Conservation (phyloP, 2,329 filamentous ascomycete genomes). For the Chaetomium strumarium region DNA sequence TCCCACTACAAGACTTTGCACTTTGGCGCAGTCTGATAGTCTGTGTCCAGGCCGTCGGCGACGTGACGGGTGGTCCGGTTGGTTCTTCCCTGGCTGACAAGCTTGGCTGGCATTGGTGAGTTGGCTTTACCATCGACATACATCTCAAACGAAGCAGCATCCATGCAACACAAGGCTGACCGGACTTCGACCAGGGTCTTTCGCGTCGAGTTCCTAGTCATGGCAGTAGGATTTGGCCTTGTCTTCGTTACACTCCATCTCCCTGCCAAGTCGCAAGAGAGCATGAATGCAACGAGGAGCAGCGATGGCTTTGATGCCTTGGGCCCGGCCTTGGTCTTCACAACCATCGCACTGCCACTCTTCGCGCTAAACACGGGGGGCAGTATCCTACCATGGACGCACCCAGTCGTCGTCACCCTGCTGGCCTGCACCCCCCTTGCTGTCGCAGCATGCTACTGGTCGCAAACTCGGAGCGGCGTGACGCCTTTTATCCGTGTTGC, state of each 20-base stretch:
- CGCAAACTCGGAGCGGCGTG: not conserved
- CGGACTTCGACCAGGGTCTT: not conserved
- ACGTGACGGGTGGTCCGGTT: not conserved
- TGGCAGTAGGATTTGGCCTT: not conserved
- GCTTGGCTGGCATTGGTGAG: not conserved
- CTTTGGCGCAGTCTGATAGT: not conserved
- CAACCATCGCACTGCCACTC: not conserved
- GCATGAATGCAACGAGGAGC: not conserved
- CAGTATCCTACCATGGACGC: not conserved
- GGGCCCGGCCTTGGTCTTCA: not conserved
- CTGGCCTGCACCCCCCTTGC: not conserved
- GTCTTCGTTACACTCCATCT: not conserved
- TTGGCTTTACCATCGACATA: not conserved
- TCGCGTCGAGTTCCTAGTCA: not conserved
- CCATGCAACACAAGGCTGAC: not conserved
- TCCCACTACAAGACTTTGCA: not conserved
- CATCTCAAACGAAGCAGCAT: not conserved
- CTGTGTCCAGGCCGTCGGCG: not conserved
- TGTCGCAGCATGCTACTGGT: not conserved
- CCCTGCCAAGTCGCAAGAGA: not conserved
- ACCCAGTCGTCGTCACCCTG: not conserved
- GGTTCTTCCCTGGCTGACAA: not conserved
- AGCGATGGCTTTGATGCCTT: not conserved
- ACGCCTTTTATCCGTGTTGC: not conserved
- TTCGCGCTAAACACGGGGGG: not conserved